Evolutionary conservation across 1,139 yeast species (phyloP), one percentile per base, ranked within the genome.

Genomic region (Diutina scorzettiae): DNA sequence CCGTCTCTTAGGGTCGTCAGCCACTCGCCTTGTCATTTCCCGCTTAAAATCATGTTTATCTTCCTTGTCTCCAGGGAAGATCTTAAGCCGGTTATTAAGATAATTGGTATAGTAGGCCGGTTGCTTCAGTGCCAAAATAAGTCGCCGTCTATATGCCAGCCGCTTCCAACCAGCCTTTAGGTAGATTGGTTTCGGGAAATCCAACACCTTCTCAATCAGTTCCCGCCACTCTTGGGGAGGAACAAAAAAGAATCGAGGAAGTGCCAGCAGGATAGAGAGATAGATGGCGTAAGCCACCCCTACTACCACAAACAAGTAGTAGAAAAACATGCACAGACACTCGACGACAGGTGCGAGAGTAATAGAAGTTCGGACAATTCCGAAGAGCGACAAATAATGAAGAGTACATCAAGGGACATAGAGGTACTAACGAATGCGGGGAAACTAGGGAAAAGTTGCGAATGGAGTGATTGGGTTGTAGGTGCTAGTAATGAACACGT

Each of bases 181-280:
- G 49, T 64, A 66, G 34, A 64, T 62, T 20, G 66, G 64, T 44
- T 52, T 63, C 2, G 62, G 60, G 42, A 60, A 51, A 19, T 60
- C 51, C 36, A 66, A 44, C 3, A 69, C 73, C 17, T 52, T 48
- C 29, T 50, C 42, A 45, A 73, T 59, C 48, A 61, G 59, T 2
- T 67, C 68, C 45, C 59, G 56, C 69, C 75, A 73, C 40, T 61
- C 53, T 12, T 59, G 65, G 11, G 72, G 63, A 3, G 78, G 78
- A 3, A 72, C 66, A 5, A 65, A 49, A 36, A 68, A 60, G 49
- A 60, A 64, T 41, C 71, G 56, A 5, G 69, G 68, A 11, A 65
- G 49, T 0, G 58, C 63, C 27, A 50, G 46, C 9, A 55, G 45
- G 8, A 63, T 25, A 12, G 44, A 37, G 40, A 37, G 44, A 41